These are phyloP conservation scores for Quercus dentata DNA, from an alignment of 306 rosid species.

Conservation along the genomic window DNA sequence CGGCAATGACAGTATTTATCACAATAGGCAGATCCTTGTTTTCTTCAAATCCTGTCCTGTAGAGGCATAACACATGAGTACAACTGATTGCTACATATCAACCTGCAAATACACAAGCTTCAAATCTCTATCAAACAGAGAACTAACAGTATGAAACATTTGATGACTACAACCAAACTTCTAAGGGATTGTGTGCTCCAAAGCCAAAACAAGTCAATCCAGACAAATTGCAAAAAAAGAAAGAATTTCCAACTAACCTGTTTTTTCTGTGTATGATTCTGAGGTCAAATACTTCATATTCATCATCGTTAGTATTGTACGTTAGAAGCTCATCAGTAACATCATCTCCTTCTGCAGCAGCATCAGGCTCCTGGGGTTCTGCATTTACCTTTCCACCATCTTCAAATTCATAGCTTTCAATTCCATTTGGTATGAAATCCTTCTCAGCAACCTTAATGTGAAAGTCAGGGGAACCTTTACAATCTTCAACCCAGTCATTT, in stretches of 20 bases:
- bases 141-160: background rate
- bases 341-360: conserved; percentile 47
- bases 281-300: conserved; percentile 76
- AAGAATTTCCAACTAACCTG: conserved; percentile 50
- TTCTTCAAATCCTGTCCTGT: conserved; percentile 98
- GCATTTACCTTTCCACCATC: conserved; percentile 25
- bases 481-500: conserved; percentile 19
- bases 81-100: conserved; percentile 29
- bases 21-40: conserved; percentile 91
- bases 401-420: conserved; percentile 22
- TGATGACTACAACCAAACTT: conserved; percentile 3
- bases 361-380: conserved; percentile 38
- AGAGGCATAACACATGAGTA: conserved; percentile 34
- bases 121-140: conserved; percentile 18
- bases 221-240: background rate
- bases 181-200: background rate
- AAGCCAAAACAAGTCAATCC: background rate
- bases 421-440: conserved; percentile 31
- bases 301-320: conserved; percentile 46
- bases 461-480: conserved; percentile 37
- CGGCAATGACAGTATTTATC: conserved; percentile 73
- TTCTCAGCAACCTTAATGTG: conserved; percentile 32
- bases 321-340: conserved; percentile 51
- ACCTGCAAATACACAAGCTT: conserved; percentile 18
- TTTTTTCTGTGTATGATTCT: conserved; percentile 91